phyloP scores from a whole-genome alignment of 495 filamentous ascomycete genomes.

The Penicillium steckii region DNA sequence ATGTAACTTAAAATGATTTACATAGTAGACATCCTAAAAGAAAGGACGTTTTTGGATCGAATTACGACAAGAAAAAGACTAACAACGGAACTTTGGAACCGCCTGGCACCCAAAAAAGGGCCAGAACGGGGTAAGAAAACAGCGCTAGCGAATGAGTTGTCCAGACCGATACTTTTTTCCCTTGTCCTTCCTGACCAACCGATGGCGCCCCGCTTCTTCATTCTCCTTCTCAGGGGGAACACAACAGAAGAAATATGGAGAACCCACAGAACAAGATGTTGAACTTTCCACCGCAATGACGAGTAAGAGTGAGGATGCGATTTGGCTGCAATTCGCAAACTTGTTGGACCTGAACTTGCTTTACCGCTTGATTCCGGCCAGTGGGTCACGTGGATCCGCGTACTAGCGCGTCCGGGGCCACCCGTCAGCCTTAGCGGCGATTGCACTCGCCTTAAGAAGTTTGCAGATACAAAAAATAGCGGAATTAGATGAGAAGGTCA shows the following conservation, averaged over 20 bases:
- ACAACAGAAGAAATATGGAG: too few species aligned
- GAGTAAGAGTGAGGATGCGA: slow-evolving; percentile 25
- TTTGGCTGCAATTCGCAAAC: slow-evolving; percentile 25
- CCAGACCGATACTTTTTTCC: slow-evolving; percentile 7
- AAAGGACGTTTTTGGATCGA: not conserved
- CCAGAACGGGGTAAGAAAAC: slow-evolving; percentile 11
- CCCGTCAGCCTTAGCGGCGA: slow-evolving; percentile 11
- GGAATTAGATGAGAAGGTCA: not conserved
- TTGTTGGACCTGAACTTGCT: slow-evolving; percentile 12
- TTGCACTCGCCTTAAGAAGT: slow-evolving; percentile 2
- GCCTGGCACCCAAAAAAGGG: slow-evolving; percentile 4
- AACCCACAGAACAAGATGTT: too few species aligned
- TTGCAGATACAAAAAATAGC: not conserved
- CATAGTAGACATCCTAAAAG: not conserved
- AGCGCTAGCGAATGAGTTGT: slow-evolving; percentile 10
- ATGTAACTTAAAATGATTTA: too few species aligned
- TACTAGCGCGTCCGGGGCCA: slow-evolving; percentile 22
- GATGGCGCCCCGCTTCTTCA: slow-evolving; percentile 12
- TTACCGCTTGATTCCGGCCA: slow-evolving; percentile 29
- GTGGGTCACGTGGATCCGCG: slow-evolving; percentile 29
- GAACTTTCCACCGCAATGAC: slow-evolving; percentile 20
- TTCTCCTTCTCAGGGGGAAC: slow-evolving; percentile 10
- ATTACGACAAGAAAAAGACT: not conserved
- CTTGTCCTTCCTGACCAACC: not conserved
- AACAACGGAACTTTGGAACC: not conserved